Percentiles rank a stretch among this genome's conserved stretches.
phyloP scores from a whole-genome alignment of 208 protist genomes.

The Leishmania mexicana region DNA sequence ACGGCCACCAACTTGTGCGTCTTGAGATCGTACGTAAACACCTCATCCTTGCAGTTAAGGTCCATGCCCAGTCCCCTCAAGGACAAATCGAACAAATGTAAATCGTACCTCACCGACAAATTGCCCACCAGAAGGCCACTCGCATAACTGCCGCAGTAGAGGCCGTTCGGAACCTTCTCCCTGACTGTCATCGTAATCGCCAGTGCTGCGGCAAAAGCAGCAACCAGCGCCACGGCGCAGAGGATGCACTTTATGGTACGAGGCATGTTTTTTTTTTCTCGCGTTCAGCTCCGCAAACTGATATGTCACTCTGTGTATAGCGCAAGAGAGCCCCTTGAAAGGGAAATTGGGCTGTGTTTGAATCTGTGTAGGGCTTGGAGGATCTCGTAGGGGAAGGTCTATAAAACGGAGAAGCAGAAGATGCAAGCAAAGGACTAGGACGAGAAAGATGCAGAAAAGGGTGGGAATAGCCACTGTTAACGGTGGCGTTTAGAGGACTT shows the following conservation, averaged over 20 bases:
- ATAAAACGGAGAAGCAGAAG: neutral
- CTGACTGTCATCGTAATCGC: neutral
- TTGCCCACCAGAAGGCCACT: conserved; percentile 48
- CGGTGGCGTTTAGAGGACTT: neutral
- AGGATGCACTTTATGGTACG: neutral
- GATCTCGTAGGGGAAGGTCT: neutral
- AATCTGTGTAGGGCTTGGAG: neutral
- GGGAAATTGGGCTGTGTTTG: neutral
- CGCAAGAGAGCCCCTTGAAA: neutral
- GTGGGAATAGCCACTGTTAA: neutral
- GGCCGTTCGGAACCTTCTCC: conserved; percentile 25
- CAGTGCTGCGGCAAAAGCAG: neutral
- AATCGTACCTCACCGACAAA: conserved; percentile 26
- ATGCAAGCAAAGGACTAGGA: neutral
- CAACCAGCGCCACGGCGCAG: neutral
- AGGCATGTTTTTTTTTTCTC: neutral
- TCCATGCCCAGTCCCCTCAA: conserved; percentile 46
- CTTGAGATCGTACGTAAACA: conserved; percentile 59
- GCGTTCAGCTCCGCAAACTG: neutral
- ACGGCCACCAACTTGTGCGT: conserved; percentile 39
- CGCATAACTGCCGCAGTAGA: conserved; percentile 68
- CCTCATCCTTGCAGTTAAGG: conserved; percentile 57
- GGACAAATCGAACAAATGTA: conserved; percentile 51
- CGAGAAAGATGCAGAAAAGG: neutral
- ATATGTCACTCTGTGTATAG: neutral